Conservation (phyloP, 495 filamentous ascomycete genomes). For the Melanomma pulvis-pyrius region DNA sequence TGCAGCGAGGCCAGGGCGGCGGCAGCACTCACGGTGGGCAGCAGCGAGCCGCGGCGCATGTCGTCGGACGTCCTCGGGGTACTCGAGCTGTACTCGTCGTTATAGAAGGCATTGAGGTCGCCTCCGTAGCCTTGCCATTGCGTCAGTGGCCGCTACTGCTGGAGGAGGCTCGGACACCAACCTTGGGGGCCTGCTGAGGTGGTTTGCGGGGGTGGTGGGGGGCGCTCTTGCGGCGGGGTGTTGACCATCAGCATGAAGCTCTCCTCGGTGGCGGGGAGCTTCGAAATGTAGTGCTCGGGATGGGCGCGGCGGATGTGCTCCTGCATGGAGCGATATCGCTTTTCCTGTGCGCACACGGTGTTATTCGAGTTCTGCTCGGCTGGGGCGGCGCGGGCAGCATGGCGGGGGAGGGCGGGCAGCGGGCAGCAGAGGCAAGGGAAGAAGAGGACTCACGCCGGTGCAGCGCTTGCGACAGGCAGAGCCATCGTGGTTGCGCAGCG, state of each 20-base stretch:
- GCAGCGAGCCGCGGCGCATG: constrained; percentile 62
- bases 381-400: constrained; percentile 3
- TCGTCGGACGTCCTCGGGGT: constrained; percentile 77
- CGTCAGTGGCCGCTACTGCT: constrained; percentile 35
- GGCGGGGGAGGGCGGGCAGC: constrained; percentile 21
- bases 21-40: constrained; percentile 75
- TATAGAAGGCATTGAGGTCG: constrained; percentile 45
- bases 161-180: constrained; percentile 28
- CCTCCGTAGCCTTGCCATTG: constrained; percentile 40
- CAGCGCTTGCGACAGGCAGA: constrained; percentile 98
- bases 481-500: constrained; percentile 92
- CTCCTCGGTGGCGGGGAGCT: constrained; percentile 97
- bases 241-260: constrained; percentile 96
- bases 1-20: constrained; percentile 87
- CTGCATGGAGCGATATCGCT: constrained; percentile 98
- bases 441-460: constrained; percentile 74
- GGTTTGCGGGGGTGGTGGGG: constrained; percentile 56
- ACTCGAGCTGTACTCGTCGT: constrained; percentile 68
- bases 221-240: constrained; percentile 80
- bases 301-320: constrained; percentile 98
- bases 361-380: constrained; percentile 1
- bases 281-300: constrained; percentile 96
- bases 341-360: constrained; percentile 64
- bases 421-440: constrained; percentile 4
- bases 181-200: constrained; percentile 40